A percentile compares a stretch with the other conserved stretches of the same genome.
These are phyloP conservation scores for Aegilops tauschii DNA, from an alignment of 176 grass and related monocot genomes.

Conservation along the genomic window DNA sequence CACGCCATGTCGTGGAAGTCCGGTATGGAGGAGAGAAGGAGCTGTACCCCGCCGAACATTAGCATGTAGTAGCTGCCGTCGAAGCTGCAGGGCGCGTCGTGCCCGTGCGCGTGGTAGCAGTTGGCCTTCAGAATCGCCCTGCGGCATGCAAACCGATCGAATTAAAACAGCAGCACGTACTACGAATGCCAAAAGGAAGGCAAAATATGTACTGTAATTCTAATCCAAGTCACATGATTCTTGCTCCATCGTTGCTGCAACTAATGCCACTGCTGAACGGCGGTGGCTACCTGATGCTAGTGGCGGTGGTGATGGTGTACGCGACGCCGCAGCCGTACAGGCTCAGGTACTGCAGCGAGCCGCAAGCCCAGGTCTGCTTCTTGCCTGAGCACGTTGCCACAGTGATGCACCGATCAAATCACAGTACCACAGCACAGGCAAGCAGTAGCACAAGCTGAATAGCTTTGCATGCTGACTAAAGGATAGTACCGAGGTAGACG, in stretches of 20 bases:
- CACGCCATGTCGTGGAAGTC: constrained; percentile 79
- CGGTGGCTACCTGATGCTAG: constrained; percentile 51
- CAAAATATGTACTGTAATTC: too few relatives aligned
- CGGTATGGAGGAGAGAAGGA: constrained; percentile 73
- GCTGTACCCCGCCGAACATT: constrained; percentile 54
- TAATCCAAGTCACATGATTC: background rate
- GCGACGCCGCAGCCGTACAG: constrained; percentile 59
- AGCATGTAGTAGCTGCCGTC: constrained; percentile 62
- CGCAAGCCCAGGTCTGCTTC: constrained; percentile 66
- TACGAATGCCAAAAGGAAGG: background rate
- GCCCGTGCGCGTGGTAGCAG: constrained; percentile 66
- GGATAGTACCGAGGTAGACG: constrained; percentile 55
- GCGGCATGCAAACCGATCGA: background rate
- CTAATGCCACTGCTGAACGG: background rate
- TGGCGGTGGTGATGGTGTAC: constrained; percentile 62
- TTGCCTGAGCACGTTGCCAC: constrained; percentile 45
- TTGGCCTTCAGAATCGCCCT: constrained; percentile 70
- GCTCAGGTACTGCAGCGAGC: constrained; percentile 56
- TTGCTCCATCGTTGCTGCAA: background rate
- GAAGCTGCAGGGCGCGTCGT: constrained; percentile 53
- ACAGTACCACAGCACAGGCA: background rate
- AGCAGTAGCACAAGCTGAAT: background rate
- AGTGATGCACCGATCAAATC: background rate
- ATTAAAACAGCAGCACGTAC: background rate
- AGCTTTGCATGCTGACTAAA: background rate